A percentile compares a stretch with the other conserved stretches of the same genome.
These are phyloP conservation scores for Earliella scabrosa DNA, from an alignment of 1,284 basidiomycete species.

Conservation along the genomic window DNA sequence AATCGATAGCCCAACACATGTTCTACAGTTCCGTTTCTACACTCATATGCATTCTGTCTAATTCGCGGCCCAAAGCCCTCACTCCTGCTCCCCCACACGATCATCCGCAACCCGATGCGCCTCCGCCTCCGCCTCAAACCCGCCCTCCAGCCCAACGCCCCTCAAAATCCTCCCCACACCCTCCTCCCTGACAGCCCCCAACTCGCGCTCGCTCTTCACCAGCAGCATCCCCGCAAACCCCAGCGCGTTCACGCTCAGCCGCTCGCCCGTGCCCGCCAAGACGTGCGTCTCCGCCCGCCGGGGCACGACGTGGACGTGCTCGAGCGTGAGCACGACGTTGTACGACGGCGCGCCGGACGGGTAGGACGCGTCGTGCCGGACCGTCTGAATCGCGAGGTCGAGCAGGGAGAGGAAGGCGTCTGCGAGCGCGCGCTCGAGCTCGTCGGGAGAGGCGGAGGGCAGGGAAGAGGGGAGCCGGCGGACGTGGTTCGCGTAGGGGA, in stretches of 20 bases:
- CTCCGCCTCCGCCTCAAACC: conserved; percentile 57
- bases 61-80: neutral
- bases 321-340: conserved; percentile 82
- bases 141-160: conserved; percentile 64
- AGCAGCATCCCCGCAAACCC: conserved; percentile 89
- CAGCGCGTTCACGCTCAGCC: conserved; percentile 78
- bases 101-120: conserved; percentile 19
- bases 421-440: conserved; percentile 62
- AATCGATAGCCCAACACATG: no score
- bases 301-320: conserved; percentile 85
- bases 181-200: conserved; percentile 66
- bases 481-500: conserved; percentile 84
- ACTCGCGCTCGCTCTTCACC: conserved; percentile 77
- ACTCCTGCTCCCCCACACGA: neutral
- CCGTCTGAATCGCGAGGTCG: conserved; percentile 79
- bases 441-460: conserved; percentile 43
- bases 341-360: conserved; percentile 72
- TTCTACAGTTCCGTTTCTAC: no score
- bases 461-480: conserved; percentile 64
- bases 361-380: conserved; percentile 65
- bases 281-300: conserved; percentile 62
- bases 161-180: conserved; percentile 62
- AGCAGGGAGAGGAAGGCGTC: conserved; percentile 74
- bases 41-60: no score
- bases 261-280: conserved; percentile 53